These are phyloP conservation scores for Shiraia bambusicola DNA, from an alignment of 2,329 filamentous ascomycete species.

Conservation along the genomic window DNA sequence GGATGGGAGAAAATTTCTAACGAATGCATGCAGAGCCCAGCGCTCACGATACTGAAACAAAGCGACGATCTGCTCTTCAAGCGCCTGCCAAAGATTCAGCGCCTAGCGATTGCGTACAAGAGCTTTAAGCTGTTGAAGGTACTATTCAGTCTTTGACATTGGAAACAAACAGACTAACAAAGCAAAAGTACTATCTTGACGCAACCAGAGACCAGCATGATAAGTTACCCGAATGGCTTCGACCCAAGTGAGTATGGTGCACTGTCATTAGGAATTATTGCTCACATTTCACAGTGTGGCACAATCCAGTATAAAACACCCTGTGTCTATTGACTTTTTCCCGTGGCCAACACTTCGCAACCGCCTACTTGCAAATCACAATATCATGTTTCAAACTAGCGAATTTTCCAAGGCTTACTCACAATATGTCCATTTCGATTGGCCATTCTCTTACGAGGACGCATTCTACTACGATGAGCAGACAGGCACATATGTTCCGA, in stretches of 20 bases:
- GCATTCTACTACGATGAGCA: slow-evolving; percentile 30
- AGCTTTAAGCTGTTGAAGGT: slow-evolving; percentile 40
- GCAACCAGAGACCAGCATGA: slow-evolving; percentile 25
- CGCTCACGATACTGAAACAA: slow-evolving; percentile 29
- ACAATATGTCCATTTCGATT: slow-evolving; percentile 32
- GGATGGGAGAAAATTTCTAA: slow-evolving; percentile 28
- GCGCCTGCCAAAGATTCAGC: slow-evolving; percentile 25
- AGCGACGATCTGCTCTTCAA: slow-evolving; percentile 34
- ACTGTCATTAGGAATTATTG: neutral
- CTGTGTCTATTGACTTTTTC: slow-evolving; percentile 37
- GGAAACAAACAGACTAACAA: slow-evolving; percentile 2
- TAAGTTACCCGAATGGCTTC: slow-evolving; percentile 33
- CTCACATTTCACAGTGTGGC: slow-evolving; percentile 11
- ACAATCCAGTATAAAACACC: slow-evolving; percentile 30
- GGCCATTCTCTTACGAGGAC: slow-evolving; percentile 38
- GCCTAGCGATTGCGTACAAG: slow-evolving; percentile 34
- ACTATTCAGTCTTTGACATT: neutral
- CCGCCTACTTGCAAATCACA: slow-evolving; percentile 28
- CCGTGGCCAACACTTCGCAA: slow-evolving; percentile 37
- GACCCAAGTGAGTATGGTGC: slow-evolving; percentile 18
- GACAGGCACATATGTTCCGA: slow-evolving; percentile 16
- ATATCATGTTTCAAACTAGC: slow-evolving; percentile 21
- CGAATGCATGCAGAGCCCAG: slow-evolving; percentile 34
- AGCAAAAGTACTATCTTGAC: slow-evolving; percentile 34
- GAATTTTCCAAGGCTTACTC: slow-evolving; percentile 28